Base-by-base conservation (phyloP, 495 filamentous ascomycete species). In the Penicillium dipodomyicola region DNA sequence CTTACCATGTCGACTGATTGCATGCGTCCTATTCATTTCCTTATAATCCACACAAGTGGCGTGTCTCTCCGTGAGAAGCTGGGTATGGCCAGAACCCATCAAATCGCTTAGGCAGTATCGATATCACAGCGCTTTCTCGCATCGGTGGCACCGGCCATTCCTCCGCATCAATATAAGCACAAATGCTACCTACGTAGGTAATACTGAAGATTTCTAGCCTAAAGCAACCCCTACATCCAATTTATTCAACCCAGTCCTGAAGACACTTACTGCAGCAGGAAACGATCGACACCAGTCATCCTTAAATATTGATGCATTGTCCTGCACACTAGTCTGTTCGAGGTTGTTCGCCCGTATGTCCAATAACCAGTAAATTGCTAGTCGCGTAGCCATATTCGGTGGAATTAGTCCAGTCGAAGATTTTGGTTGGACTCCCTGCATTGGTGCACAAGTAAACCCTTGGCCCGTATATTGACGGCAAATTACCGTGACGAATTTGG, bases 401-500 rank as follows among this genome's bases (percentile, higher is more conserved):
- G 14, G 30, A 9, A 19, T 8, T 29, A 3, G 12, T 20, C 23
- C n/a, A 52, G 9, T 51, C 22, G 25, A 1, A 12, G 14, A 22
- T 5, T 23, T 37, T 9, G 9, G 4, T 25, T 29, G 14, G 23
- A 23, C 22, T 15, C 23, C 32, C 22, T 22, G 15, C 22, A 37
- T 52, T 30, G 23, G 17, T 1, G 35, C 37, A 25, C 20, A 52
- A 3, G 11, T 41, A 37, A 30, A 41, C 12, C 1, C 49, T 41
- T 52, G 49, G 49, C 49, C 17, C 17, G 8, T 41, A 52, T 52
- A 19, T 15, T 30, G 20, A 52, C 9, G 33, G 20, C 25, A 37
- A 33, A 40, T 17, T 35, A 45, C 52, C 41, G 52, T 54, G 52
- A 12, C 52, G 30, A n/a, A 54, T 45, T 35, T 22, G 52, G 52